phyloP scores from a whole-genome alignment of 192 early-diverging fungal genomes.

The Backusella psychrophila region DNA sequence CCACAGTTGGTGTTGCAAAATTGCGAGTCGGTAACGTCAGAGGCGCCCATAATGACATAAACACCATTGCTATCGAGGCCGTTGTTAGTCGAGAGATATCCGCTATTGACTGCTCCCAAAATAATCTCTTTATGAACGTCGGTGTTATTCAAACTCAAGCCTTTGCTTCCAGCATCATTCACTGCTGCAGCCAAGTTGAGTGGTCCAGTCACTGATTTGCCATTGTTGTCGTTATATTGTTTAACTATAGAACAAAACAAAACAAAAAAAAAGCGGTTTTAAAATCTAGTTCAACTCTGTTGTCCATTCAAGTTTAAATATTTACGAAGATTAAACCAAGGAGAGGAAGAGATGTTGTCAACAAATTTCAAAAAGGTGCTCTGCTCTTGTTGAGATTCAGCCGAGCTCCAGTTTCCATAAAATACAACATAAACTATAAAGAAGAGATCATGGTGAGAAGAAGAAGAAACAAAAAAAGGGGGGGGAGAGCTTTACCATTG shows the following conservation, averaged over 20 bases:
- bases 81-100: slow-evolving; percentile 29
- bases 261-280: neutral
- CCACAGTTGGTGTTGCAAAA: slow-evolving; percentile 33
- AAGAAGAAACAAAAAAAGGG: neutral
- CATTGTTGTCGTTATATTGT: slow-evolving; percentile 26
- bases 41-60: slow-evolving; percentile 30
- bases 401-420: slow-evolving; percentile 34
- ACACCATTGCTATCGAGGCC: slow-evolving; percentile 29
- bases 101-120: slow-evolving; percentile 28
- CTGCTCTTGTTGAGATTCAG: slow-evolving; percentile 15
- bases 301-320: neutral
- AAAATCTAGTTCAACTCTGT: neutral
- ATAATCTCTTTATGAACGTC: slow-evolving; percentile 28
- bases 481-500: slow-evolving; percentile 24
- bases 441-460: neutral
- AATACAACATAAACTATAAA: slow-evolving; percentile 36
- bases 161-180: slow-evolving; percentile 24
- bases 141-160: slow-evolving; percentile 19
- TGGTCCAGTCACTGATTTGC: slow-evolving; percentile 34
- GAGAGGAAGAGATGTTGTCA: slow-evolving; percentile 19
- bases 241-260: slow-evolving; percentile 19
- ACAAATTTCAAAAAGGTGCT: slow-evolving; percentile 27
- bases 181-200: slow-evolving; percentile 32
- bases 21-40: slow-evolving; percentile 25
- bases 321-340: slow-evolving; percentile 33